phyloP scores from a whole-genome alignment of 2,329 filamentous ascomycete species.

The Apiospora sp. region DNA sequence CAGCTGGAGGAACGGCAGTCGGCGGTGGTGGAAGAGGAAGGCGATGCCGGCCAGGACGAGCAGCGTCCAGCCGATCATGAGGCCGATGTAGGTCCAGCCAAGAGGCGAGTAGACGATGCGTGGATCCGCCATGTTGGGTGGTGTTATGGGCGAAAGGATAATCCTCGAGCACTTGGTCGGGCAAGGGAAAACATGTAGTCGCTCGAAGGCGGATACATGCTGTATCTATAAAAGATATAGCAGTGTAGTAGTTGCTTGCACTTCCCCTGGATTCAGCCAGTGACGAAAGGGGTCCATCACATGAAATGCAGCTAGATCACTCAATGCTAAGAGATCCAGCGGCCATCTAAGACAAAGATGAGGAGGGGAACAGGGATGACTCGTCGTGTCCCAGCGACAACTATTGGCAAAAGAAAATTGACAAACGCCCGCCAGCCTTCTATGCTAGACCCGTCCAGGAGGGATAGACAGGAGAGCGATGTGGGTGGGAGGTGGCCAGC shows the following conservation, averaged over 20 bases:
- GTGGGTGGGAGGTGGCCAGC: background rate
- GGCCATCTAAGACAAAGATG: background rate
- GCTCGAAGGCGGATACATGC: background rate
- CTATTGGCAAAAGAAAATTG: slow-evolving; percentile 20
- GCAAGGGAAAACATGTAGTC: background rate
- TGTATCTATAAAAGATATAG: background rate
- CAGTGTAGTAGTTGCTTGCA: background rate
- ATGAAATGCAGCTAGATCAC: background rate
- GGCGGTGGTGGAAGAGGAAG: slow-evolving; percentile 36
- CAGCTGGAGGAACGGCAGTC: slow-evolving; percentile 42
- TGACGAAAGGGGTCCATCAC: background rate
- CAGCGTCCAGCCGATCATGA: slow-evolving; percentile 33
- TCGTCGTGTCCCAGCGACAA: background rate
- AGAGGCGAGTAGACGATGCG: slow-evolving; percentile 27
- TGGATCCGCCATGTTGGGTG: slow-evolving; percentile 16
- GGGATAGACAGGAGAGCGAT: background rate
- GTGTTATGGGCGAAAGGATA: background rate
- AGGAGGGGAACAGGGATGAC: background rate
- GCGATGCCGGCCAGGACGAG: slow-evolving; percentile 35
- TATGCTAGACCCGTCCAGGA: background rate
- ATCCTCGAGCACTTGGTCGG: background rate
- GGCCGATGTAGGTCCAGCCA: slow-evolving; percentile 32
- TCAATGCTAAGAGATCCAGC: background rate
- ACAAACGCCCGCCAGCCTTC: background rate
- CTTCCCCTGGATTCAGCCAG: background rate